Evolutionary conservation across 2,329 filamentous ascomycete species (phyloP), one percentile per base, ranked within the genome.

Genomic region (Neofusicoccum kwambonambiense): DNA sequence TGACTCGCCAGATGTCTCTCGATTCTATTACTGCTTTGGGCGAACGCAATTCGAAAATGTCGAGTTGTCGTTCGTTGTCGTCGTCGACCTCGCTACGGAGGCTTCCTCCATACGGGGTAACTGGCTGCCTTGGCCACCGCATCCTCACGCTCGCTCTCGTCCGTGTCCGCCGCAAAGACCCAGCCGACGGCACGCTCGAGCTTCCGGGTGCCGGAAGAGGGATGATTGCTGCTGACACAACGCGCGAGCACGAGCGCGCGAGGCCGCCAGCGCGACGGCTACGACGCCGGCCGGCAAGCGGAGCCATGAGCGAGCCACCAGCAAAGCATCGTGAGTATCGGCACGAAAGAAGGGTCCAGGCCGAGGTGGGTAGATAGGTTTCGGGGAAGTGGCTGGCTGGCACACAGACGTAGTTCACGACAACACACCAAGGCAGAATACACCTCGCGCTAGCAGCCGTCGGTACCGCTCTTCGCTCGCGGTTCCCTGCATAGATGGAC

Each of bases 91-190:
- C 56, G 42, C 42, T 60, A 19, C 27, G 17, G 31, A 37, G 42
- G 42, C 31, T 15, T 47, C 17, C 31, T 60, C 56, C 42, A 31
- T 15, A 60, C 56, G 56, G 56, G 56, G 56, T 60, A 45, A 5
- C 22, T 12, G 52, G 52, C 17, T 56, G 52, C 52, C 52, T 56
- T 8, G 52, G 12, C 35, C 11, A 8, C 12, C 9, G 39, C 56
- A 60, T 60, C 56, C 56, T 60, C 42, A 58, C 54, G 54, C 54
- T 58, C 54, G 54, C 39, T 34, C n/a, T 60, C 56, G 56, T 22
- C 56, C 54, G 54, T 60, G 56, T 47, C 56, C 39, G 37, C 9
- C 22, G 54, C 41, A 19, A 35, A 37, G 39, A 13, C 31, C 27
- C 15, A 34, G 50, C 50, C 50, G 34, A 52, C 54, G 56, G 56